A percentile compares a stretch with the other conserved stretches of the same genome.
phyloP scores from a whole-genome alignment of 2,329 filamentous ascomycete genomes.

The Bisporella sp. region DNA sequence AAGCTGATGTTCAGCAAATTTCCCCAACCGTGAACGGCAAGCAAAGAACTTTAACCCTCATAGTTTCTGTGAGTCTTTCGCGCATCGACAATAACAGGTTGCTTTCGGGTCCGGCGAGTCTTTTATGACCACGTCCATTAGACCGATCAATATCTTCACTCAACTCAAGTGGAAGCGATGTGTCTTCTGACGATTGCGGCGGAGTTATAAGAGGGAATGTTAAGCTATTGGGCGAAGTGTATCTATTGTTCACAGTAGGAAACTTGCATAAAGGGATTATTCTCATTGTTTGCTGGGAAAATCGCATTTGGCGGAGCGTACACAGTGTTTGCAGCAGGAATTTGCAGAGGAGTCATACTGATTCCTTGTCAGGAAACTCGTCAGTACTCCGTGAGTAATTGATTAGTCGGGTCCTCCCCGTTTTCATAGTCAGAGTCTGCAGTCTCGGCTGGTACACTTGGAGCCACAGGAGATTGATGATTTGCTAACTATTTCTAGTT shows the following conservation, averaged over 20 bases:
- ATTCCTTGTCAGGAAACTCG: constrained; percentile 5
- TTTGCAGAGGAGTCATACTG: neutral
- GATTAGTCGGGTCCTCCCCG: constrained; percentile 7
- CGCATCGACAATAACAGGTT: constrained; percentile 2
- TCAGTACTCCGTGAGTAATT: constrained; percentile 8
- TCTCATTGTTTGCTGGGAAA: constrained; percentile 2
- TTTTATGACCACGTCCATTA: constrained; percentile 6
- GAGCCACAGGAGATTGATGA: constrained; percentile 4
- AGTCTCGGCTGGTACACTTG: constrained; percentile 2
- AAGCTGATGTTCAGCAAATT: constrained; percentile 13
- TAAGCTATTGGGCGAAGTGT: constrained; percentile 4
- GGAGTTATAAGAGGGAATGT: constrained; percentile 4
- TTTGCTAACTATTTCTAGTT: constrained; percentile 10
- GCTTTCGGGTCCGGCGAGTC: neutral
- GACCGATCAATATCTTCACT: constrained; percentile 1
- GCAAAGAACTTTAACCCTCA: neutral
- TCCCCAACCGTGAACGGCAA: constrained; percentile 6
- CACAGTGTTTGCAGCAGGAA: neutral
- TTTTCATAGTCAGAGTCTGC: constrained; percentile 5
- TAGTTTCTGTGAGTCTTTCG: constrained; percentile 7
- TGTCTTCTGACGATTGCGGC: constrained; percentile 4
- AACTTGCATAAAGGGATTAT: constrained; percentile 4
- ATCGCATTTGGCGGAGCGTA: constrained; percentile 2
- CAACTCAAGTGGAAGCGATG: constrained; percentile 6
- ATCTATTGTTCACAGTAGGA: constrained; percentile 4